Percentiles rank a stretch among this genome's conserved stretches.
phyloP scores from a whole-genome alignment of 805 yeast species.

The Candida mattraensis region DNA sequence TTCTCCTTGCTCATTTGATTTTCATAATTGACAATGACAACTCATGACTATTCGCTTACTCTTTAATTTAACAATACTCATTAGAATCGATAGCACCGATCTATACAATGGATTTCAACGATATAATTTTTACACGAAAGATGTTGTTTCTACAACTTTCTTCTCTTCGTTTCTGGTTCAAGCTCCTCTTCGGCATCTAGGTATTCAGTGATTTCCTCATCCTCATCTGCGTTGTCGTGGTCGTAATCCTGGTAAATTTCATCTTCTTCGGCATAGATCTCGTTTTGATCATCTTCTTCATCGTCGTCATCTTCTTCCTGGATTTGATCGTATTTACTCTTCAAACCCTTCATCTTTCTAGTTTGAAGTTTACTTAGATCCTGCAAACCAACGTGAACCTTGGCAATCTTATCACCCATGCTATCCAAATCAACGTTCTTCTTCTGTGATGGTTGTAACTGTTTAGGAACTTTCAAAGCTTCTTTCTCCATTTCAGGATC shows the following conservation, averaged over 20 bases:
- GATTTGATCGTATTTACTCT: conserved; percentile 77
- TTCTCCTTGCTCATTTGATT: conserved; percentile 2
- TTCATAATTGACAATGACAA: conserved; percentile 1
- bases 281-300: conserved; percentile 44
- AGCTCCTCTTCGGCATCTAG: conserved; percentile 29
- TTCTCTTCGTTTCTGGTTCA: conserved; percentile 26
- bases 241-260: too few relatives aligned
- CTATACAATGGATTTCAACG: too few relatives aligned
- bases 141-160: conserved; percentile 26
- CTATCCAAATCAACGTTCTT: conserved; percentile 86
- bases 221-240: conserved; percentile 17
- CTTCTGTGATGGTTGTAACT: conserved; percentile 75
- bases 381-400: conserved; percentile 94
- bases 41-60: conserved; percentile 11
- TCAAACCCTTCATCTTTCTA: conserved; percentile 97
- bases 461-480: conserved; percentile 78
- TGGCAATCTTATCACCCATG: conserved; percentile 96
- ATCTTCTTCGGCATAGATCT: conserved; percentile 22
- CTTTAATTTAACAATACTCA: too few relatives aligned
- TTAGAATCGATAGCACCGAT: too few relatives aligned
- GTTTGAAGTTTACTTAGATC: conserved; percentile 89
- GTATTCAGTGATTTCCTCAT: conserved; percentile 23
- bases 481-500: conserved; percentile 88
- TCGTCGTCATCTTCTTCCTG: conserved; percentile 53
- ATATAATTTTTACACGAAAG: too few relatives aligned